A percentile compares a stretch with the other conserved stretches of the same genome.
phyloP scores from a whole-genome alignment of 2,329 filamentous ascomycete species.

The Remersonia thermophila region DNA sequence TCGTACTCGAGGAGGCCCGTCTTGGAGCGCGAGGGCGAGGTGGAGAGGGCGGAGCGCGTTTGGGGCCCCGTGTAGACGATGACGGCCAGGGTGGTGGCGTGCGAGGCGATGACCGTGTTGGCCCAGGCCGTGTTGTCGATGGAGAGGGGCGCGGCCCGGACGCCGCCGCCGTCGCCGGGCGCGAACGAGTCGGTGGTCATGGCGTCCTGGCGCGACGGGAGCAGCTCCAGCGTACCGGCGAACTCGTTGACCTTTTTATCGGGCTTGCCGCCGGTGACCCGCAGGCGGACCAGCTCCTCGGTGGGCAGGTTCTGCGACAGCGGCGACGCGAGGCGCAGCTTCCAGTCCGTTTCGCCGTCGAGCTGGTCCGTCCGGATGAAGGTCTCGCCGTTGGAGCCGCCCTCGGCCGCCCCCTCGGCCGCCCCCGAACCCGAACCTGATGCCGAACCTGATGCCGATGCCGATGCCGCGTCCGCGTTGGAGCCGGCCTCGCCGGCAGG shows the following conservation, averaged over 20 bases:
- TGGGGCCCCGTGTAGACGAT: constrained; percentile 92
- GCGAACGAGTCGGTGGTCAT: constrained; percentile 19
- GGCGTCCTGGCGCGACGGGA: constrained; percentile 40
- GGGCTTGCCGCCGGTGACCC: constrained; percentile 75
- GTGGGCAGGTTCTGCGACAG: constrained; percentile 68
- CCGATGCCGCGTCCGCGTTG: constrained; percentile 17
- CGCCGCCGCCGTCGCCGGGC: constrained; percentile 21
- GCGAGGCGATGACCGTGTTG: constrained; percentile 92
- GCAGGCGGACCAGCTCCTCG: constrained; percentile 56
- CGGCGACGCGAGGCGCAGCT: constrained; percentile 75
- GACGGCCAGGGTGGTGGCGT: constrained; percentile 74
- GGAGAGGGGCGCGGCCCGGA: constrained; percentile 58
- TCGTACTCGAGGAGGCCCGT: constrained; percentile 88
- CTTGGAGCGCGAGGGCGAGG: constrained; percentile 82
- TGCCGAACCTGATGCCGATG: too few species aligned
- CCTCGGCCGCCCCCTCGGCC: constrained; percentile 10
- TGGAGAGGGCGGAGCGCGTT: constrained; percentile 87
- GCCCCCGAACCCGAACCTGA: too few species aligned
- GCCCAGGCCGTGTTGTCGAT: constrained; percentile 99
- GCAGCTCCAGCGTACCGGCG: constrained; percentile 71
- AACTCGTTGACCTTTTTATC: constrained; percentile 95
- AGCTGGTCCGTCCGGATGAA: constrained; percentile 97
- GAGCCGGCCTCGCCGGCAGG: constrained; percentile 13
- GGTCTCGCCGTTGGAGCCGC: constrained; percentile 60
- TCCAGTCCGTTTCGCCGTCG: constrained; percentile 98